These are phyloP conservation scores for Coleophoma eucalyptorum DNA, from an alignment of 2,329 filamentous ascomycete species.

Conservation along the genomic window DNA sequence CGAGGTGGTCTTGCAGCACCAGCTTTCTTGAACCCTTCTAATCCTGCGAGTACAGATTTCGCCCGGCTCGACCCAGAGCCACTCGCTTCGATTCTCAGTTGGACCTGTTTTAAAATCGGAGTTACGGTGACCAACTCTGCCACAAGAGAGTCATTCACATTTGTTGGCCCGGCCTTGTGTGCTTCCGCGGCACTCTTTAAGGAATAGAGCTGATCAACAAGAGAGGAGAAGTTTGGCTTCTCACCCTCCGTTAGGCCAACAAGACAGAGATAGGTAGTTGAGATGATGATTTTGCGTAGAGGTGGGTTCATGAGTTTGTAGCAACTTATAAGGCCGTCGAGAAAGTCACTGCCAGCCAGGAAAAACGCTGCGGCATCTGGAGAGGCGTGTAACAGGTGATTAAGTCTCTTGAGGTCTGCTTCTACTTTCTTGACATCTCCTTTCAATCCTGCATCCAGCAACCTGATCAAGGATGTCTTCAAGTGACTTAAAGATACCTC, in stretches of 20 bases:
- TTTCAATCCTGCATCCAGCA: constrained; percentile 58
- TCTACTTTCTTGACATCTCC: constrained; percentile 53
- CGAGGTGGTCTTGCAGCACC: constrained; percentile 49
- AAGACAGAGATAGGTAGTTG: constrained; percentile 72
- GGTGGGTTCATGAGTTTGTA: constrained; percentile 62
- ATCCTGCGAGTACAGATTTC: constrained; percentile 54
- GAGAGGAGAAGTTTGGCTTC: constrained; percentile 66
- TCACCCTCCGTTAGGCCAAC: constrained; percentile 63
- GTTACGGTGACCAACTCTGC: constrained; percentile 79
- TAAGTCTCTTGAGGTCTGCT: constrained; percentile 51
- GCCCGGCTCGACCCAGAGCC: constrained; percentile 50
- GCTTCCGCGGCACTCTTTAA: constrained; percentile 69
- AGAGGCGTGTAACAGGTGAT: constrained; percentile 59
- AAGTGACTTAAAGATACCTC: constrained; percentile 53
- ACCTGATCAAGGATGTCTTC: constrained; percentile 58
- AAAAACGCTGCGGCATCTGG: constrained; percentile 57
- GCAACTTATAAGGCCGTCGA: constrained; percentile 69
- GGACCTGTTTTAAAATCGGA: constrained; percentile 64
- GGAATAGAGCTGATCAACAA: constrained; percentile 81
- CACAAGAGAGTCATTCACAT: constrained; percentile 68
- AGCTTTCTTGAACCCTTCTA: constrained; percentile 57
- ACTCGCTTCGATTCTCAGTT: constrained; percentile 46
- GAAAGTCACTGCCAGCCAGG: constrained; percentile 80
- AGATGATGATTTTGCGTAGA: constrained; percentile 64
- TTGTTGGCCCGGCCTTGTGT: constrained; percentile 51